phyloP scores from a whole-genome alignment of 352 stramenopile genomes.

The Globisporangium viniferum region DNA sequence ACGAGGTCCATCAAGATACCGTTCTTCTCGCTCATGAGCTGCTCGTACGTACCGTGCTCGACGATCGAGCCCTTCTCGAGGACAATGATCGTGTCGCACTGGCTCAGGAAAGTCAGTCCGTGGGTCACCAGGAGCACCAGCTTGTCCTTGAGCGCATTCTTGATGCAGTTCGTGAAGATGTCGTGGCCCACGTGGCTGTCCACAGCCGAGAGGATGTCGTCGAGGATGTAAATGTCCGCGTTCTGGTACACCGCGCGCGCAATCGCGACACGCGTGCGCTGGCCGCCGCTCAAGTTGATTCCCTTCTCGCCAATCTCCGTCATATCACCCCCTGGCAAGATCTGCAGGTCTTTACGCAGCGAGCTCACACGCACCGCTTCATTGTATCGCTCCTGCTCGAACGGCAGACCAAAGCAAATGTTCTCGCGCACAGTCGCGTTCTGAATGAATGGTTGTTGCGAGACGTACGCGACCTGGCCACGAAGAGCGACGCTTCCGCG shows the following conservation, averaged over 20 bases:
- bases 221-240: slow-evolving; percentile 94
- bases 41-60: slow-evolving; percentile 75
- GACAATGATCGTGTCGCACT: slow-evolving; percentile 51
- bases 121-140: slow-evolving; percentile 95
- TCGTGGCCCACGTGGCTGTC: slow-evolving; percentile 95
- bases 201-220: slow-evolving; percentile 95
- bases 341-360: slow-evolving; percentile 84
- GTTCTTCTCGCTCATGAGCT: slow-evolving; percentile 64
- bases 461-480: slow-evolving; percentile 50
- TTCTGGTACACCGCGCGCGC: slow-evolving; percentile 93
- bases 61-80: slow-evolving; percentile 64
- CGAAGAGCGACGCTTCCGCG: slow-evolving; percentile 26
- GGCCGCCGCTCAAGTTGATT: slow-evolving; percentile 96
- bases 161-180: slow-evolving; percentile 95
- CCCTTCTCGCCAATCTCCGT: slow-evolving; percentile 98
- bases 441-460: slow-evolving; percentile 58
- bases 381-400: slow-evolving; percentile 35
- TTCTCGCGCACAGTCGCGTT: slow-evolving; percentile 49
- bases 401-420: slow-evolving; percentile 41
- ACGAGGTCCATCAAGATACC: slow-evolving; percentile 62
- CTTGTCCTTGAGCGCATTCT: slow-evolving; percentile 72
- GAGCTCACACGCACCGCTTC: slow-evolving; percentile 58
- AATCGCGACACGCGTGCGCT: slow-evolving; percentile 92
- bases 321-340: slow-evolving; percentile 90
- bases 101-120: slow-evolving; percentile 77